Base-by-base conservation (phyloP, 176 grass and related monocot genomes). In the Zea luxurians region DNA sequence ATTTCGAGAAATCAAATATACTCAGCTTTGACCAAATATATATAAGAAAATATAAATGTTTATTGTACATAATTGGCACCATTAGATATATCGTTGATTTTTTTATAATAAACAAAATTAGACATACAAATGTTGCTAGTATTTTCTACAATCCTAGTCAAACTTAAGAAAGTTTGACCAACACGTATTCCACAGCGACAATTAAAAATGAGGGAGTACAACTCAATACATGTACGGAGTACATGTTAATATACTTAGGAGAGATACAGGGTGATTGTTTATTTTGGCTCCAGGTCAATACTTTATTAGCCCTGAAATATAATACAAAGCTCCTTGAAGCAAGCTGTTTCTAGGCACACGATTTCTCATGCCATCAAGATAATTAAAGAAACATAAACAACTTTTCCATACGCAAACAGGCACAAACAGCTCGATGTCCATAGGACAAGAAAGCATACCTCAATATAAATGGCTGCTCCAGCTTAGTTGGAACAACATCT, bases 401-500 rank as follows among this genome's bases (percentile, higher is more conserved):
- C n/a, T n/a, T n/a, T n/a, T n/a, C n/a, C n/a, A n/a, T n/a, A n/a
- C n/a, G n/a, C n/a, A 76, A 61, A 72, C 65, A 70, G 20, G 58
- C 13, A 58, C 2, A 11, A 55, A 83, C 48, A 75, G 37, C 21
- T 79, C 2, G 1, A 54, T 10, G 70, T 64, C 9, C 7, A 69
- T 58, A 13, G 9, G 58, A 77, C 37, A 61, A 70, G 27, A 84
- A 82, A 84, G 5, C 61, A 79, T 90, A 93, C 93, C 93, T 85
- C 50, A 97, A 76, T 67, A 93, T 81, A 75, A 97, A 97, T 40
- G 86, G 93, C 55, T 83, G 78, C 66, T 91, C 84, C 13, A 97
- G 85, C 88, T 92, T 97, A 69, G 88, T 1, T 52, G 93, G 93
- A 68, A 97, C 86, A 77, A 82, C 62, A 82, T 97, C 86, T 34